Evolutionary conservation across 2,329 filamentous ascomycete species (phyloP), one percentile per base, ranked within the genome.

Genomic region (Fusarium armeniacum): DNA sequence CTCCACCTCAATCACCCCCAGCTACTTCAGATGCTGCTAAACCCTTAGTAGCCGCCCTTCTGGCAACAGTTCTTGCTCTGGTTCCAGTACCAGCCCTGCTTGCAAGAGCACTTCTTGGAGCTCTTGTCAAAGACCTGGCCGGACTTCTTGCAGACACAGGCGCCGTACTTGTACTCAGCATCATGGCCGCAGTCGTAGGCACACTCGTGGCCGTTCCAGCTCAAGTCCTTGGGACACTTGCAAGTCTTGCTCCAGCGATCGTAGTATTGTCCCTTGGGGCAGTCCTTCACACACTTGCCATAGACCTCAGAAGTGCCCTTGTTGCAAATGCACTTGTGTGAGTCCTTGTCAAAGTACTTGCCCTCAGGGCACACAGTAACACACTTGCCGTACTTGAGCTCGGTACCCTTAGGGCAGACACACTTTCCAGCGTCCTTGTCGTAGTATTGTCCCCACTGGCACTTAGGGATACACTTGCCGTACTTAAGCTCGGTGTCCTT

Each of bases 91-190:
- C 52, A 59, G 2, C 63, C 66, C 1, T 54, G 9, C 64, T 72
- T 70, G 57, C 70, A 73, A 24, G 30, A 43, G 43, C 70, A 72
- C 40, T 46, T 52, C 62, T 67, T 70, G 43, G 32, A 28, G 33
- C 69, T 35, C 53, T 64, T 58, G 60, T 72, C 32, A 32, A 56
- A 72, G 26, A 65, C 52, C 46, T 67, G 62, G 58, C 55, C 60
- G 26, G 60, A 36, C 57, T 62, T 73, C 53, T 62, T 71, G 55
- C 70, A 73, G 41, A 73, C 65, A 15, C 70, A 73, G n/a, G 22
- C 54, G n/a, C 58, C 65, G 35, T 63, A 52, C 56, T 63, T 73
- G 52, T 61, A 73, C 26, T 71, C 55, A 10, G 70, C 70, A 15
- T 73, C 54, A 20, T 47, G 43, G 12, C 70, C 70, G 20, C 70